phyloP scores from a whole-genome alignment of 2,329 filamentous ascomycete genomes.

The Aspergillus brunneoviolaceus region DNA sequence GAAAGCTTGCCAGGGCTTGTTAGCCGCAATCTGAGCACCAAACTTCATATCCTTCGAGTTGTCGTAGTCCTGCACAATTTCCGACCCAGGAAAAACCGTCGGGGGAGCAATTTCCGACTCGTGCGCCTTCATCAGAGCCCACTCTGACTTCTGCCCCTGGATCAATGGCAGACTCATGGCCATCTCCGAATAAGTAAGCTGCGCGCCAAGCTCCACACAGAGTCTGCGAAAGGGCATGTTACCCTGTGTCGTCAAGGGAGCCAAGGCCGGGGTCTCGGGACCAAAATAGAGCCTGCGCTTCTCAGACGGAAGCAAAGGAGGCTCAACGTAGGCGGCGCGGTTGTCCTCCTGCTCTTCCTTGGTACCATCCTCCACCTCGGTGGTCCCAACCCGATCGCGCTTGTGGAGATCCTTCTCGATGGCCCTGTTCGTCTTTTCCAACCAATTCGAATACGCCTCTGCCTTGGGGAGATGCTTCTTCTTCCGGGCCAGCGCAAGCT shows the following conservation, averaged over 20 bases:
- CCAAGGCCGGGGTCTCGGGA: conserved; percentile 87
- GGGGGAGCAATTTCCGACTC: conserved; percentile 76
- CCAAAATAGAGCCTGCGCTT: conserved; percentile 94
- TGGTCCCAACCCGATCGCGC: conserved; percentile 37
- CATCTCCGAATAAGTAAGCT: conserved; percentile 98
- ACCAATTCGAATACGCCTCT: conserved; percentile 74
- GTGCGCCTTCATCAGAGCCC: conserved; percentile 92
- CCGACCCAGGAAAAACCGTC: conserved; percentile 55
- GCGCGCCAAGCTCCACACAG: conserved; percentile 83
- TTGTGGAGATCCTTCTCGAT: conserved; percentile 52
- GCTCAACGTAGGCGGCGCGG: conserved; percentile 77
- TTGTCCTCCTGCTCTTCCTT: conserved; percentile 62
- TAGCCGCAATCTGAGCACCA: conserved; percentile 87
- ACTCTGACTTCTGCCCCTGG: conserved; percentile 87
- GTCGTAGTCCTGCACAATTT: conserved; percentile 73
- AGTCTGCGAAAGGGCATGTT: conserved; percentile 92
- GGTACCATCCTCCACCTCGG: conserved; percentile 26
- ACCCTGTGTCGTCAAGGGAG: conserved; percentile 92
- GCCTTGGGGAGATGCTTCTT: conserved; percentile 69
- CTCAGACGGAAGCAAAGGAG: conserved; percentile 85
- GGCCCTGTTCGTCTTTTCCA: conserved; percentile 62
- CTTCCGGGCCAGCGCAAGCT: conserved; percentile 73
- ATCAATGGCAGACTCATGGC: conserved; percentile 86
- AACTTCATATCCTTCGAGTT: conserved; percentile 82
- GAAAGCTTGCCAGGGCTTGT: conserved; percentile 85